Base-by-base conservation (phyloP, 169 alveolate genomes). In the Perkinsus chesapeaki region DNA sequence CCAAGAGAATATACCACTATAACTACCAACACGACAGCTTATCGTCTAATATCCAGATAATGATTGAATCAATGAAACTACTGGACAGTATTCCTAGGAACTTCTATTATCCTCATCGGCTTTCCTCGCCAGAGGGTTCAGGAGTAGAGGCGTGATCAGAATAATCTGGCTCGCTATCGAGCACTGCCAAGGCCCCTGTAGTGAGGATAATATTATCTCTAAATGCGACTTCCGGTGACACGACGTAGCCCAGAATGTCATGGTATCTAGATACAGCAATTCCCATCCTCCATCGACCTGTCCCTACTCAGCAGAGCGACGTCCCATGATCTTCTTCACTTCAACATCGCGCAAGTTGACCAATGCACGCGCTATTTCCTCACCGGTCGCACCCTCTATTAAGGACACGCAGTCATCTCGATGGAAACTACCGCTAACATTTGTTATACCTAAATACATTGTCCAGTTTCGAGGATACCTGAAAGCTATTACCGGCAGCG, bases 181-280 rank as follows among this genome's bases (percentile, higher is more conserved):
- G 31, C 12, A 60, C 82, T 23, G 82, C 82, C 7, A 60, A 34
- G 23, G 82, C 82, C 23, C 82, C 82, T 60, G 82, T 60, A 16
- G 82, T 60, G 91, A 91, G 93, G 7, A 91, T 39, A 19, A 91
- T 91, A 39, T 91, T 91, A 0, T 91, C 93, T 0, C 93, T 73
- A n/a, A 39, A 60, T 23, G 47, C 36, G 27, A 91, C 93, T 39
- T 91, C 93, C 0, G 93, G 93, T 0, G 47, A 39, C 9, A 60
- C 93, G 19, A 43, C 93, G 39, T 39, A 91, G 73, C 93, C 93
- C 20, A 91, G 9, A 7, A 31, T 0, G 19, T 39, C 73, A n/a
- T 27, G 23, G 37, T 39, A 91, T 5, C 39, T n/a, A 39, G 34
- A 5, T 0, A n/a, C 39, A 10, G 31, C 3, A 27, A 16, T 3